Conservation (phyloP, 768 basidiomycete species). For the Leccinum incarnatum region DNA sequence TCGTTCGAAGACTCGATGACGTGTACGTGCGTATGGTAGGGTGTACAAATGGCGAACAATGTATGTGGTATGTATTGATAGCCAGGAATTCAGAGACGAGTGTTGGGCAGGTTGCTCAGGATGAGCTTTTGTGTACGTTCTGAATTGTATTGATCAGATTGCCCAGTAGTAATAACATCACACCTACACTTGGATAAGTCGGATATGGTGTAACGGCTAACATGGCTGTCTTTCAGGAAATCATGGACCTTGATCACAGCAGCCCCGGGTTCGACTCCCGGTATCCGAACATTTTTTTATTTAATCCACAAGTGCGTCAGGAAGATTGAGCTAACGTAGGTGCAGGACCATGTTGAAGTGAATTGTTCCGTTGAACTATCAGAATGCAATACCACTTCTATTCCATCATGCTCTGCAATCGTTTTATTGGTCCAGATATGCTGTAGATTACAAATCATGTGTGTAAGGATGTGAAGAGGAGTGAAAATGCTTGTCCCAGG, state of each 20-base stretch:
- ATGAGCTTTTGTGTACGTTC: too few species aligned
- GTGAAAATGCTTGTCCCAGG: too few species aligned
- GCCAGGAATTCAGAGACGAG: background rate
- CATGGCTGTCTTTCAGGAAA: constrained; percentile 34
- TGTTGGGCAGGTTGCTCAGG: background rate
- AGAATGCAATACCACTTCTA: too few species aligned
- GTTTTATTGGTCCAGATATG: too few species aligned
- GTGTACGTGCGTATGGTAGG: constrained; percentile 1
- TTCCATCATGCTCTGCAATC: too few species aligned
- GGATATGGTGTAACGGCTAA: constrained; percentile 37
- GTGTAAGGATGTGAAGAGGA: too few species aligned
- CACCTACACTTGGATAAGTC: constrained; percentile 3
- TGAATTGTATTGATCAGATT: too few species aligned
- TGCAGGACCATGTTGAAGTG: too few species aligned
- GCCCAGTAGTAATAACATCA: background rate
- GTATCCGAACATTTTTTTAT: constrained; percentile 31
- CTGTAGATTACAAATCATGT: too few species aligned
- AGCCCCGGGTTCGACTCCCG: constrained; percentile 37
- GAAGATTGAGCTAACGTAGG: too few species aligned
- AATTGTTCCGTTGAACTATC: too few species aligned
- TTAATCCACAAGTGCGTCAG: background rate
- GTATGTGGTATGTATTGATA: constrained; percentile 10
- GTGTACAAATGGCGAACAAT: constrained; percentile 9
- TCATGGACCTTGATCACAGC: constrained; percentile 25
- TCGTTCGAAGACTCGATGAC: background rate